Base-by-base conservation (phyloP, 495 filamentous ascomycete genomes). In the Evernia prunastri region DNA sequence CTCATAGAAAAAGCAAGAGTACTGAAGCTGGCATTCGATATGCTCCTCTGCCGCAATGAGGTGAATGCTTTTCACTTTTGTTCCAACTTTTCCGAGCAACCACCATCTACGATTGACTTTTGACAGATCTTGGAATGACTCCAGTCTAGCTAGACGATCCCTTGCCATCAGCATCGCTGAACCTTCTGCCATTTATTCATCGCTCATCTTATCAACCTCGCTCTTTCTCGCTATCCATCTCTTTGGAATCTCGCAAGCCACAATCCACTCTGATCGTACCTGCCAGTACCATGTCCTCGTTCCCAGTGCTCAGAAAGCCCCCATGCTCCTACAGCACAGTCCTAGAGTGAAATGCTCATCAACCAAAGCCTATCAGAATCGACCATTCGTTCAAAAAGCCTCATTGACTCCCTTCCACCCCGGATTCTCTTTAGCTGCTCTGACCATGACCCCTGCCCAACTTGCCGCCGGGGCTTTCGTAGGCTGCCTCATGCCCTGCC, bases 381-480 rank as follows among this genome's bases (percentile, higher is more conserved):
- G 20, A 1, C 25, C 42, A 13, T 49, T 70, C 42, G 6, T 49
- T 70, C 66, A 77, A 59, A 82, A 82, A 0, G 59, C 75, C 67
- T 73, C 73, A 66, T 81, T 81, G 0, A 76, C 66, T 4, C 71
- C 75, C 29, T 73, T 63, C 71, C 71, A 73, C 6, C 62, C 70
- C 6, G 75, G 74, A 45, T 73, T 59, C 36, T 68, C 74, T 53
- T 60, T 64, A 31, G 70, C 70, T 5, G 66, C 73, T 63, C 67
- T 69, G 8, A 77, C n/a, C 51, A 78, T 58, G 62, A 70, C 67
- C 2, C 67, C 71, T 1, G 75, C 72, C 76, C 76, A 78, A 3
- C 65, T 71, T 9, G 69, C 68, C 1, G 64, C 35, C 3, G 79
- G 79, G 23, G 77, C 78, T 69, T 82, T 82, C 15, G 61, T 64